phyloP scores from a whole-genome alignment of 192 early-diverging fungal species.

The Gorgonomyces haynaldii region DNA sequence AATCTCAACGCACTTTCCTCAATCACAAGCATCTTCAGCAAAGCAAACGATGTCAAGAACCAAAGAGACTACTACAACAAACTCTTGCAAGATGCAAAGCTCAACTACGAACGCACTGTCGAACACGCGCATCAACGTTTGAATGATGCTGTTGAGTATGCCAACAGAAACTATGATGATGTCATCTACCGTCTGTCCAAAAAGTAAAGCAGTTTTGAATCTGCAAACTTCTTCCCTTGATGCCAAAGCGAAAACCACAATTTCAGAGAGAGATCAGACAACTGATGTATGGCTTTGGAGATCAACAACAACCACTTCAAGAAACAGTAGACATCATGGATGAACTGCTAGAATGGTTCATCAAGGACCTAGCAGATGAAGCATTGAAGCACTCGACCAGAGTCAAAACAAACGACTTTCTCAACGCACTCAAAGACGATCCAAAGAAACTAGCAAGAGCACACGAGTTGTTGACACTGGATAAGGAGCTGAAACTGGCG shows the following conservation, averaged over 20 bases:
- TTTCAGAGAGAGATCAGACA: constrained; percentile 14
- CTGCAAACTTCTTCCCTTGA: no score
- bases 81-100: constrained; percentile 7
- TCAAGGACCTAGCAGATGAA: constrained; percentile 61
- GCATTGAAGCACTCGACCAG: constrained; percentile 42
- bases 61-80: background rate
- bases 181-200: constrained; percentile 2
- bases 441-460: constrained; percentile 73
- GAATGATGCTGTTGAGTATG: constrained; percentile 18
- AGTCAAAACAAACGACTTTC: constrained; percentile 61
- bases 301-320: constrained; percentile 57
- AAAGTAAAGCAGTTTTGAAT: no score
- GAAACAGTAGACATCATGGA: constrained; percentile 77
- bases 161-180: constrained; percentile 20
- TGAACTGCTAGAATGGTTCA: constrained; percentile 64
- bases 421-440: constrained; percentile 63
- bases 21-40: background rate
- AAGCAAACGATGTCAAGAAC: background rate
- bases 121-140: constrained; percentile 15
- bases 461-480: constrained; percentile 67
- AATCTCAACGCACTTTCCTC: background rate
- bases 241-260: constrained; percentile 1
- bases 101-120: constrained; percentile 17
- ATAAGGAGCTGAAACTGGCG: constrained; percentile 62
- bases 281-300: constrained; percentile 83